Evolutionary conservation across 2,329 filamentous ascomycete species (phyloP), one percentile per base, ranked within the genome.

Genomic region (Fusarium pseudocircinatum): DNA sequence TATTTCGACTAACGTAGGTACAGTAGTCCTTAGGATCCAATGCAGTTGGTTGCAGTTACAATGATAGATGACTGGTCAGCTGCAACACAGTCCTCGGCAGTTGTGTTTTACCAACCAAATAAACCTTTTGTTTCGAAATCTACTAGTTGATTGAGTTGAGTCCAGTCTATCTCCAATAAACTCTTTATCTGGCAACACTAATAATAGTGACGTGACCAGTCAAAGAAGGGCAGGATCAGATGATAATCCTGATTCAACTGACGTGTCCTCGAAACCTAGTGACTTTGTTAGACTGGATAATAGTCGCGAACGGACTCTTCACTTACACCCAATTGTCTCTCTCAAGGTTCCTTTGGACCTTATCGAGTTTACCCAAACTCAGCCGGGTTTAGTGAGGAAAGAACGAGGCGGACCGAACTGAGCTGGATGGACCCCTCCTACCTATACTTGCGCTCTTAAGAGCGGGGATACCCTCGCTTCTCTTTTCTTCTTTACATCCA

Each of bases 391-490:
- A 53, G 50, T 50, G 28, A 53, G 57, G 56, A 47, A 68, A 47
- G 49, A 61, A 52, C 68, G 34, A 67, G 67, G 65, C 65, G 65
- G 65, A 53, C 46, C 37, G 40, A 28, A 59, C 40, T 22, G 30
- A 52, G 26, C 26, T 63, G 39, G 44, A 60, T 47, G 34, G 60
- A 61, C 54, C 68, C 58, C 58, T 59, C 50, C 69, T 66, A 70
- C 50, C 69, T 65, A 70, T 72, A 70, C 16, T 39, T 61, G 39
- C 47, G 7, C 12, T 56, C 14, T 61, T 73, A 70, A 70, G 49
- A 67, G 16, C 70, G 28, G 43, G 70, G 69, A 58, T 73, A 34
- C 39, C 53, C 52, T 67, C 47, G 59, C 57, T 56, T 49, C 40
- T 57, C 63, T 64, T 40, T 60, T 60, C 49, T 52, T 44, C 46